Conservation (phyloP, 805 yeast species). For the Metschnikowia kunwiensis region DNA sequence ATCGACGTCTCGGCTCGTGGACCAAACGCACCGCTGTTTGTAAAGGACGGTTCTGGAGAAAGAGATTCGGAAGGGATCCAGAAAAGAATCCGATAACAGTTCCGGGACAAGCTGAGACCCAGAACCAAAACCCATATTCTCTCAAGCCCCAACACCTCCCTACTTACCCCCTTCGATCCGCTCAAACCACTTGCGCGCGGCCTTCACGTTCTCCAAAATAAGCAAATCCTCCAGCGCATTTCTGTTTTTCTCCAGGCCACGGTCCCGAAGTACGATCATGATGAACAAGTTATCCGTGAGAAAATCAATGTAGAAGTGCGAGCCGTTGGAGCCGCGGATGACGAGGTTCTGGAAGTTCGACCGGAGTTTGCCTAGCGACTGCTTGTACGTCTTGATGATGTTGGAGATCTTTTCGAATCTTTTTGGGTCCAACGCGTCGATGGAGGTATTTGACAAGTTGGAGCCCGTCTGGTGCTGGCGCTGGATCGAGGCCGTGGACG, state of each 20-base stretch:
- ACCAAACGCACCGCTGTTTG: no score
- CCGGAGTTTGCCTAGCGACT: slow-evolving; percentile 82
- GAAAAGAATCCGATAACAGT: no score
- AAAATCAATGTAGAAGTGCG: slow-evolving; percentile 49
- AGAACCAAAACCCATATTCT: neutral
- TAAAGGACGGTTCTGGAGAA: no score
- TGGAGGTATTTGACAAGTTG: slow-evolving; percentile 7
- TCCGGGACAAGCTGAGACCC: no score
- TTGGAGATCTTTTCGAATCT: slow-evolving; percentile 92
- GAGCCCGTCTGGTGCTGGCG: slow-evolving; percentile 21
- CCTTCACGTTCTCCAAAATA: slow-evolving; percentile 54
- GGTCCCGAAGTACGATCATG: slow-evolving; percentile 54
- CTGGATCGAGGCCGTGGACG: slow-evolving; percentile 50
- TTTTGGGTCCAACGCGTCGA: slow-evolving; percentile 67
- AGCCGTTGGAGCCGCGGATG: slow-evolving; percentile 55
- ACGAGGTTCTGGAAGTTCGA: slow-evolving; percentile 78
- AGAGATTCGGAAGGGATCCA: no score
- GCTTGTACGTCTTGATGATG: slow-evolving; percentile 91
- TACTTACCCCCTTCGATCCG: slow-evolving; percentile 33
- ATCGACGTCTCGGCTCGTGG: no score
- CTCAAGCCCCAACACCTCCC: no score
- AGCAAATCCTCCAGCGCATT: slow-evolving; percentile 43
- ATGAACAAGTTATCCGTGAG: slow-evolving; percentile 60
- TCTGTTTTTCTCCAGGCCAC: slow-evolving; percentile 20
- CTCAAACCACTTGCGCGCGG: slow-evolving; percentile 55